Conservation (phyloP, 83 land plant genomes). For the Picea mariana region DNA sequence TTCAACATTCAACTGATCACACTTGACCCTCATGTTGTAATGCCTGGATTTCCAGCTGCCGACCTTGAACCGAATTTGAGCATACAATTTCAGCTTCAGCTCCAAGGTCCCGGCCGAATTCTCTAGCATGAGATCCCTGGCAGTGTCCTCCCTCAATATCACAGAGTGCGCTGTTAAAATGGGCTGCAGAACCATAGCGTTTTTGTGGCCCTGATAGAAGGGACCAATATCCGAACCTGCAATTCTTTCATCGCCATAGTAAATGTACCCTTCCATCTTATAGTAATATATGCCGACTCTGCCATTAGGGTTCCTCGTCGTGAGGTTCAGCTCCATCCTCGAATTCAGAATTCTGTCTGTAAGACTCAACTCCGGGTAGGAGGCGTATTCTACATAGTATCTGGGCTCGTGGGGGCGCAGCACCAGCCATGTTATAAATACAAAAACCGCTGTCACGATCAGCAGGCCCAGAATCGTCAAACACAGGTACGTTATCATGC, state of each 20-base stretch:
- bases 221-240: slow-evolving; percentile 25
- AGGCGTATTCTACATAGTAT: slow-evolving; percentile 26
- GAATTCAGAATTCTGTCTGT: slow-evolving; percentile 11
- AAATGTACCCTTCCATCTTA: slow-evolving; percentile 29
- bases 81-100: slow-evolving; percentile 35
- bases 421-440: background rate
- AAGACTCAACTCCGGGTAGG: slow-evolving; percentile 1
- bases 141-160: slow-evolving; percentile 20
- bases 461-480: background rate
- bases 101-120: slow-evolving; percentile 29
- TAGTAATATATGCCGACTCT: slow-evolving; percentile 23
- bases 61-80: slow-evolving; percentile 39
- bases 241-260: slow-evolving; percentile 35
- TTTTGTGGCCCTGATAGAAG: slow-evolving; percentile 56
- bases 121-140: slow-evolving; percentile 22
- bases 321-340: slow-evolving; percentile 33
- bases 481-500: too few relatives aligned
- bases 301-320: slow-evolving; percentile 49
- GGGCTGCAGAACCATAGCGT: slow-evolving; percentile 24
- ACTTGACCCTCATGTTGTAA: background rate
- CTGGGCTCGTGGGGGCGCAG: slow-evolving; percentile 55
- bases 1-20: too few relatives aligned
- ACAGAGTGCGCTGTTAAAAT: slow-evolving; percentile 26
- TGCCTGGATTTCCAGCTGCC: slow-evolving; percentile 44
- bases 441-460: background rate